phyloP scores from a whole-genome alignment of 2,329 filamentous ascomycete genomes.

The Diaporthe vexans region DNA sequence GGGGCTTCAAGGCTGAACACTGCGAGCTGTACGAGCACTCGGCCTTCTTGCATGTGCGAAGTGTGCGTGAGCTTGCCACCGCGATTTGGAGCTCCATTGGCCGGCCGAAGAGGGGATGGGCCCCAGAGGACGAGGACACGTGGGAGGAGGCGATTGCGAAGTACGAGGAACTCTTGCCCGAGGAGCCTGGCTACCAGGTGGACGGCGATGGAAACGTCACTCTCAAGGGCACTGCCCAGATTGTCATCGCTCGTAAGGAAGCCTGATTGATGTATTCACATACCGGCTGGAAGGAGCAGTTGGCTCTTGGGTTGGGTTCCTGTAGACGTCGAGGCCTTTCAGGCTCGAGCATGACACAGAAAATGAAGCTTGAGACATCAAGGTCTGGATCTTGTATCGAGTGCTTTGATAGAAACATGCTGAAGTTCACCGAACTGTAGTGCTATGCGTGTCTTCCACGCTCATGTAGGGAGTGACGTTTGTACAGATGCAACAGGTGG shows the following conservation, averaged over 20 bases:
- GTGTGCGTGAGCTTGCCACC: constrained; percentile 41
- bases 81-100: constrained; percentile 45
- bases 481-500: no score
- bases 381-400: no score
- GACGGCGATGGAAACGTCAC: constrained; percentile 26
- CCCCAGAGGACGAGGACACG: constrained; percentile 43
- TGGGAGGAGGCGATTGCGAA: constrained; percentile 43
- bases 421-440: no score
- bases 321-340: no score
- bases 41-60: constrained; percentile 40
- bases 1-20: constrained; percentile 40
- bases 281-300: no score
- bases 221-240: constrained; percentile 38
- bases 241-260: constrained; percentile 35
- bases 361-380: no score
- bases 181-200: constrained; percentile 41
- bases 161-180: constrained; percentile 42
- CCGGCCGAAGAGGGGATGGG: constrained; percentile 42
- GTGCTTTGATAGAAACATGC: no score
- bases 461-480: no score
- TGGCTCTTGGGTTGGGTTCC: no score
- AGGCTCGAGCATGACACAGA: no score
- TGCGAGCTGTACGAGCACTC: constrained; percentile 42
- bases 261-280: not conserved
- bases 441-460: no score